Conservation (phyloP, 2,329 filamentous ascomycete genomes). For the Drechmeria coniospora region DNA sequence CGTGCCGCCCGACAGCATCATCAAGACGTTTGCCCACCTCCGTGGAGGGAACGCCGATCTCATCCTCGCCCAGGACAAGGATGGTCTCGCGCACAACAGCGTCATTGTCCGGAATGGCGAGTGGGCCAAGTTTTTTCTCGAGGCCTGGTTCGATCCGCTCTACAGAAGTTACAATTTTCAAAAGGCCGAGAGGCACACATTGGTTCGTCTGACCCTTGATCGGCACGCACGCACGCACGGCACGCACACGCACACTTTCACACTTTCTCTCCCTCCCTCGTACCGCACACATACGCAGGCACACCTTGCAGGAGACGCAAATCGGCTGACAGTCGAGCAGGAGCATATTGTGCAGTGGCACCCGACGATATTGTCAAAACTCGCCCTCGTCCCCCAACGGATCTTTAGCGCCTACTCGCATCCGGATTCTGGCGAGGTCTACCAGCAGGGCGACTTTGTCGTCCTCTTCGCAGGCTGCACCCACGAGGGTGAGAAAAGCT, state of each 20-base stretch:
- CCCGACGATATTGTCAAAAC: slow-evolving; percentile 78
- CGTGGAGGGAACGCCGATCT: slow-evolving; percentile 64
- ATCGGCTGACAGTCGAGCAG: slow-evolving; percentile 26
- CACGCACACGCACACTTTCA: neutral
- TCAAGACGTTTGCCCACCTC: slow-evolving; percentile 82
- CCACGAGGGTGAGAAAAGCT: slow-evolving; percentile 39
- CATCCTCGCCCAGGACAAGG: slow-evolving; percentile 69
- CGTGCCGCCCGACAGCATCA: slow-evolving; percentile 90
- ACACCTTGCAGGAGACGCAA: neutral
- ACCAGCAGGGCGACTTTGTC: slow-evolving; percentile 72
- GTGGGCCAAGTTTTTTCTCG: slow-evolving; percentile 84
- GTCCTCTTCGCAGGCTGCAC: slow-evolving; percentile 66
- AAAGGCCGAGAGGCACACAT: slow-evolving; percentile 79
- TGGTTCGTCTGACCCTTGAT: no score
- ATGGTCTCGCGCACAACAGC: slow-evolving; percentile 62
- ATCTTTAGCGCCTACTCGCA: slow-evolving; percentile 64
- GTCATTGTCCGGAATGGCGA: slow-evolving; percentile 71
- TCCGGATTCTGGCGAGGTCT: slow-evolving; percentile 42
- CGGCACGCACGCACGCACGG: neutral
- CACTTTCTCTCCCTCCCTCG: no score
- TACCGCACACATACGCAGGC: neutral
- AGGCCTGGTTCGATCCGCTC: slow-evolving; percentile 91
- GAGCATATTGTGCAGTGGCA: slow-evolving; percentile 94
- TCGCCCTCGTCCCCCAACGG: slow-evolving; percentile 79
- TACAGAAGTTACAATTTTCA: slow-evolving; percentile 94